Percentiles rank a stretch among this genome's conserved stretches.
These are phyloP conservation scores for Lactifluus subvellereus DNA, from an alignment of 768 basidiomycete species.

Conservation along the genomic window DNA sequence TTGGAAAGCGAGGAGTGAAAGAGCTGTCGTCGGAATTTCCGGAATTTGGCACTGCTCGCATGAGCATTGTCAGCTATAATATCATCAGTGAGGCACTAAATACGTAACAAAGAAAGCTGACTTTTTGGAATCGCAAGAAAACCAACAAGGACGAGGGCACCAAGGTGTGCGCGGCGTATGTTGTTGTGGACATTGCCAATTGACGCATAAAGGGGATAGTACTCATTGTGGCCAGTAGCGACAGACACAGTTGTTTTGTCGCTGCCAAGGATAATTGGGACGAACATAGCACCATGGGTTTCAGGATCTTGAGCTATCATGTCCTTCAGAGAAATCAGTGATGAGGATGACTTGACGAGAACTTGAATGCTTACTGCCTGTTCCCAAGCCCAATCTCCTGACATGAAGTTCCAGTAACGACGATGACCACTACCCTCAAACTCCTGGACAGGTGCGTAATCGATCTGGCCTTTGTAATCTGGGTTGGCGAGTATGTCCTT, in stretches of 20 bases:
- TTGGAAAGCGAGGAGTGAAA: slow-evolving; percentile 18
- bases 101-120: not conserved
- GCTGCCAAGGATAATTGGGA: slow-evolving; percentile 32
- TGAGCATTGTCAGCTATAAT: slow-evolving; percentile 3
- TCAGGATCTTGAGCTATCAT: slow-evolving; percentile 17
- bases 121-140: slow-evolving; percentile 34
- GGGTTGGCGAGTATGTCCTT: slow-evolving; percentile 27
- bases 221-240: slow-evolving; percentile 27
- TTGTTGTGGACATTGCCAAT: slow-evolving; percentile 26
- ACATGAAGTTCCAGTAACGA: slow-evolving; percentile 17
- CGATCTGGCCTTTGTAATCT: slow-evolving; percentile 26
- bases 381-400: slow-evolving; percentile 30
- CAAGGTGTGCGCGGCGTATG: slow-evolving; percentile 24
- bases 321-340: too few species aligned
- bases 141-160: slow-evolving; percentile 17
- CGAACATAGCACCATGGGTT: slow-evolving; percentile 28
- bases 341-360: not conserved
- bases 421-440: slow-evolving; percentile 25
- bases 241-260: slow-evolving; percentile 41
- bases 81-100: not conserved
- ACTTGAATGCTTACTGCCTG: slow-evolving; percentile 29
- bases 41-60: not conserved
- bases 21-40: slow-evolving; percentile 23
- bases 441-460: slow-evolving; percentile 28
- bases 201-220: slow-evolving; percentile 29